Base-by-base conservation (phyloP, 139 green algal species). In the Coelastrella sp. region DNA sequence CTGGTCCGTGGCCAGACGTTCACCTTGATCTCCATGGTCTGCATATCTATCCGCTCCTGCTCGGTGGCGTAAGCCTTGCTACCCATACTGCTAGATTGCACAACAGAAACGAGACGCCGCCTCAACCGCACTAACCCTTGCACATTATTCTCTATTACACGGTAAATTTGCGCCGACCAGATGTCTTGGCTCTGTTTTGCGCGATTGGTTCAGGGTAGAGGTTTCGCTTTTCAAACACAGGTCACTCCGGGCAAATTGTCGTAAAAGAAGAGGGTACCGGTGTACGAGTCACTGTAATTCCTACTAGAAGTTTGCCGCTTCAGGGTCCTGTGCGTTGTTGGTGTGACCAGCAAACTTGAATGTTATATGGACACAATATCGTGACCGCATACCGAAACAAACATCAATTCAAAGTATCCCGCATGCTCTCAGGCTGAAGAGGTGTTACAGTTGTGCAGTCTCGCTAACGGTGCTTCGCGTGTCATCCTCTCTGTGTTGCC, bases 1-100 rank as follows among this genome's bases (percentile, higher is more conserved):
- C n/a, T n/a, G n/a, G n/a, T n/a, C n/a, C n/a, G n/a, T n/a, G n/a
- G n/a, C n/a, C n/a, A n/a, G n/a, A n/a, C n/a, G n/a, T n/a, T n/a
- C 23, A 91, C 88, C 79, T 88, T 89, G 74, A 91, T 91, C 15
- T 77, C 81, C 88, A 91, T 91, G 1, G 88, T 91, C 25, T 81
- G 32, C 1, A 62, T 15, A 72, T 91, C 88, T 15, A 91, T 91
- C 15, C 63, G 48, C 35, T 90, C 87, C 78, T 90, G 87, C 63
- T 90, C 60, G 8, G 87, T 90, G n/a, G 25, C 7, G 15, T 71
- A 63, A 34, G 66, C 30, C 17, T 80, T 62, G 48, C n/a, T 37
- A 48, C 72, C 48, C 72, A 80, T 80, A 5, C 41, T 80, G 72
- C 34, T 30, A 23, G 23, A 9, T 30, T 25, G 40, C 25, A 9